Base-by-base conservation (phyloP, 257 asterid genomes). In the Solanum stenotomum region DNA sequence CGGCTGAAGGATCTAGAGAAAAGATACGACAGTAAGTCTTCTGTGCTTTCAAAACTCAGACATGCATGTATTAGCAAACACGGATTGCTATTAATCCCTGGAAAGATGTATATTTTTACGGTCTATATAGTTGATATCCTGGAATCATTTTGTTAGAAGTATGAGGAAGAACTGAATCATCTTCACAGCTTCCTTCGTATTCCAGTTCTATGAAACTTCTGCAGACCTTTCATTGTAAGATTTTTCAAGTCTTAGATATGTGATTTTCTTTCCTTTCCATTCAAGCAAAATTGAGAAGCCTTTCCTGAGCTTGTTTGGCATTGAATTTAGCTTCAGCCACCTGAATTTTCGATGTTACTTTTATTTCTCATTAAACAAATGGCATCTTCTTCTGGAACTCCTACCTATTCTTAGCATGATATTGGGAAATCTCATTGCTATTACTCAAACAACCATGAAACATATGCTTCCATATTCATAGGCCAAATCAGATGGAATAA, bases 1-100 rank as follows among this genome's bases (percentile, higher is more conserved):
- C 95, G 98, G 33, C 94, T 97, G 14, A 88, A 88, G 87, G 93
- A 91, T 78, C 98, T 97, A 77, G 98, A 97, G 88, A 92, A 95
- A 88, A 94, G 86, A 91, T 96, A 96, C 38, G 98, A 95, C 68
- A 92, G 99, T 97, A 92, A 93, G 88, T 85, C 82, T 90, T 90
- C 65, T 74, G 75, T 29, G 68, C 85, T 87, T 61, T 77, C 34
- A 18, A 49, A 81, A 31, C 44, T 49, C 71, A 81, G 70, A 6
- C 71, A 46, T 82, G 31, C 14, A 16, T 81, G 40, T 29, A 46
- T 82, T 16, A 29, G 71, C 44, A 22, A 31, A 82, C 14, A 49
- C 56, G 44, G 31, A 29, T 46, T 82, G 18, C 6, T 49, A 49
- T 82, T 81, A 25, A 29, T 79, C 16, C 27, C 40, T 2, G 9